Conservation (phyloP, 176 grass and related monocot genomes). For the Sorghum bicolor region Sorghum_bicolor_NCBIv3 NC_012879.2:1842501-1843000, state of each 20-base stretch:
- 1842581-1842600: too few species aligned
- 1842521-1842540: neutral
- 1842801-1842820: constrained; percentile 28
- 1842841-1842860: neutral
- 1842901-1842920: constrained; percentile 20
- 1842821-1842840: neutral
- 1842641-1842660: neutral
- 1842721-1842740: neutral
- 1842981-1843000: neutral
- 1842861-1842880: constrained; percentile 45
- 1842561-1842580: neutral
- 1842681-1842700: neutral
- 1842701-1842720: neutral
- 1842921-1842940: neutral
- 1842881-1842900: neutral
- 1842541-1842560: neutral
- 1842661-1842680: neutral
- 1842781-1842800: too few species aligned
- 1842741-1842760: constrained; percentile 19
- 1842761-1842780: neutral
- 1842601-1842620: too few species aligned
- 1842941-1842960: neutral
- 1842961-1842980: neutral
- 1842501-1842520: neutral
- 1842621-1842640: too few species aligned